Evolutionary conservation across 2,329 filamentous ascomycete species (phyloP), one percentile per base, ranked within the genome.

Genomic region (Botrytis hyacinthi): DNA sequence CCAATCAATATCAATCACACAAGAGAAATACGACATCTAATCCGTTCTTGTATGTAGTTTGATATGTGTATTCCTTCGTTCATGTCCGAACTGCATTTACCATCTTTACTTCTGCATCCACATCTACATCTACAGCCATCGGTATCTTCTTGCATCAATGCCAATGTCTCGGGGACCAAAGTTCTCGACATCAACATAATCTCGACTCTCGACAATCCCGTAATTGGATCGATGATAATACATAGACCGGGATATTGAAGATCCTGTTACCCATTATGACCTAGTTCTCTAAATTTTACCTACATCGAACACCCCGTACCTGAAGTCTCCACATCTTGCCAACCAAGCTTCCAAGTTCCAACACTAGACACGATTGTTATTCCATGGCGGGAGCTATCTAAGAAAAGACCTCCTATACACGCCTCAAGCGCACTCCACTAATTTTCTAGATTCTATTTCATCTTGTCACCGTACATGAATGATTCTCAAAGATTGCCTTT

Each of bases 141-240:
- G 12, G 59, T 35, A 35, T 35, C 57, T 62, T 42, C 22, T 18
- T 62, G 60, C 60, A 62, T 62, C 37, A n/a, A 68, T 40, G 46
- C 35, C 46, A 22, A 67, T 68, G 65, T 68, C 65, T 67, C 65
- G 65, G 46, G 65, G 46, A 40, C 46, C 44, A 37, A 16, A 51
- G n/a, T 22, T 29, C 42, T n/a, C 26, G 16, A n/a, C 35, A 29
- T 42, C 26, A 7, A 68, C 46, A 67, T 29, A 40, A 51, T 51
- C 63, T 51, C 63, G 29, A 54, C 22, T 54, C n/a, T 48, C 37
- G 32, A 40, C 26, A 54, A 40, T 54, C 46, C 35, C 46, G 46
- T 68, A 48, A 48, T 54, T 68, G 65, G 63, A 32, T 66, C 44
- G 63, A 66, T 66, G 44, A 66, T 22, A 66, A 26, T 22, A n/a